Base-by-base conservation (phyloP, 2,329 filamentous ascomycete genomes). In the Leptodontidium sp. region DNA sequence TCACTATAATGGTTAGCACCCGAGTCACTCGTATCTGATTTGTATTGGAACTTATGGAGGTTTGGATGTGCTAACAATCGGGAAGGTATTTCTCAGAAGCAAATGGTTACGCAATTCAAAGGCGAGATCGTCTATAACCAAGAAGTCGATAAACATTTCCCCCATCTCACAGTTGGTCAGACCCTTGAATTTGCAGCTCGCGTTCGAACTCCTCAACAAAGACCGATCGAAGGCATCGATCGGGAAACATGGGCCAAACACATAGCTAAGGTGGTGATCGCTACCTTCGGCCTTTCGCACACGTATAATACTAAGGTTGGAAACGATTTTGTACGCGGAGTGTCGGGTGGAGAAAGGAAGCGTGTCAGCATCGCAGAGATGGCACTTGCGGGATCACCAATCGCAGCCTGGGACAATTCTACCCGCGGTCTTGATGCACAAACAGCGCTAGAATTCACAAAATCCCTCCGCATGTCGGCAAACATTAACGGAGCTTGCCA, bases 341-440 rank as follows among this genome's bases (percentile, higher is more conserved):
- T 92, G 0, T 90, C 87, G 2, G 91, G 90, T 29, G 90, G 91
- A 29, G 90, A 93, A 77, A 84, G 90, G 64, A 94, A 96, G 81
- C 89, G 93, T 77, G 92, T 96, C 8, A 92, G 89, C 52, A 93
- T 96, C 68, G 91, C 91, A 0, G 93, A 96, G 79, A 93, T 92
- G 72, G 86, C 87, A 0, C 85, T 86, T 14, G 83, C 82, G 1
- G 79, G 83, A 15, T 87, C 88, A 0, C 88, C 85, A 49, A 76
- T 79, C 58, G 72, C 73, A 14, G 58, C 72, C 26, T 77, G 76
- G 76, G 76, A 77, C 53, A 78, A 78, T 61, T 71, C 73, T 7
- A 94, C 92, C 0, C 84, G 87, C 66, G 92, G 92, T 12, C 83
- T 95, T 0, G 92, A 94, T 78, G 89, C 90, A 0, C 89, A 88